Base-by-base conservation (phyloP, 768 basidiomycete species). In the Hypsizygus marmoreus region DNA sequence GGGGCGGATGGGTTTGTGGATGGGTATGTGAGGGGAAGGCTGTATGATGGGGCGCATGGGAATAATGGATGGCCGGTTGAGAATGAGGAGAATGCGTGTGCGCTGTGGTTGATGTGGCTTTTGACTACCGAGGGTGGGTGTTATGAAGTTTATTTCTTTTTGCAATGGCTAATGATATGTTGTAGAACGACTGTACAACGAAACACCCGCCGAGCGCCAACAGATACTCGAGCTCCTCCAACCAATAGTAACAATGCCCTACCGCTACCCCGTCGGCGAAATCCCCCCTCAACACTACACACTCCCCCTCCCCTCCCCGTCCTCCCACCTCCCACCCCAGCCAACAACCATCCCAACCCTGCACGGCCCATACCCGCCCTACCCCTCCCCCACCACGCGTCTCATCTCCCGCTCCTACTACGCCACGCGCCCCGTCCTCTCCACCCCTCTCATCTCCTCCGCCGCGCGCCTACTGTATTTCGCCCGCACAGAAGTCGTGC, bases 391-490 rank as follows among this genome's bases (percentile, higher is more conserved):
- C 42, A 36, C 46, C 26, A 57, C 64, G 1, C 53, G 59, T 33
- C 67, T 65, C 16, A 64, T 66, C 29, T 56, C 53, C 43, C 53
- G 50, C 20, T 24, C 61, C 6, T 65, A 73, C 57, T 72, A 60
- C 53, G 49, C 55, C 30, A 50, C 67, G 30, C 56, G 63, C 2
- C 64, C 62, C 4, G 8, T 34, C 4, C 37, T 74, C 14, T 33
- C 55, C 32, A 51, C 55, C 1, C 84, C 86, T 0, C 74, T 80
- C 6, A 69, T 77, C 13, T 66, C 81, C 19, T 56, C 71, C 24
- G 77, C 85, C 0, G 87, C 87, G 0, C 82, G 79, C 29, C 71
- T 87, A 7, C 60, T 86, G 25, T 88, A 78, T 65, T 74, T 85
- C 36, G 69, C 82, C 8, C 76, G 81, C 14, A 68, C 77, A 20